These are phyloP conservation scores for Lentinula guzmanii DNA, from an alignment of 768 basidiomycete genomes.

Conservation along the genomic window DNA sequence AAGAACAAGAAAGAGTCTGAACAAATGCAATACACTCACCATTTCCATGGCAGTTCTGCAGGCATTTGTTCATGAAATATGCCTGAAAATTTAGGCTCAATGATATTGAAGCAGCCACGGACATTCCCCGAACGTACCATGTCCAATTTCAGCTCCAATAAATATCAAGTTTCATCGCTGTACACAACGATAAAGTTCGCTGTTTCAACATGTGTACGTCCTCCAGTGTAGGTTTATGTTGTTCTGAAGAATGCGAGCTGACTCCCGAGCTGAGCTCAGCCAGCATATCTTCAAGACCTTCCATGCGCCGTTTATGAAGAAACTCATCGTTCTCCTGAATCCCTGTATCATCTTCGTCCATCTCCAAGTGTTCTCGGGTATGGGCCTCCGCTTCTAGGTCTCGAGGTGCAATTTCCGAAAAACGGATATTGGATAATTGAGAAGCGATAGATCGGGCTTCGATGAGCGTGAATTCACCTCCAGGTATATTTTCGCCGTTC, in stretches of 20 bases:
- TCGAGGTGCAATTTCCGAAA: constrained; percentile 66
- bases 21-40: too few relatives aligned
- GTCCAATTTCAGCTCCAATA: constrained; percentile 15
- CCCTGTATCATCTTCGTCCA: constrained; percentile 19
- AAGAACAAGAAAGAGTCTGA: too few relatives aligned
- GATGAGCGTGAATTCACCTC: constrained; percentile 19
- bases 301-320: constrained; percentile 42
- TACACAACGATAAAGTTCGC: constrained; percentile 25
- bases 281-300: constrained; percentile 53
- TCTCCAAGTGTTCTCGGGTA: constrained; percentile 56
- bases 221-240: constrained; percentile 27
- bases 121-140: not conserved
- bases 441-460: constrained; percentile 51
- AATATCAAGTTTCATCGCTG: constrained; percentile 24
- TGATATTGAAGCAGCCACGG: too few relatives aligned
- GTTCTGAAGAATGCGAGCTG: constrained; percentile 7
- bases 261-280: constrained; percentile 30
- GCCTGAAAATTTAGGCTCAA: too few relatives aligned
- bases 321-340: constrained; percentile 34
- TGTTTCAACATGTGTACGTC: constrained; percentile 34
- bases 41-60: too few relatives aligned
- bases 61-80: too few relatives aligned
- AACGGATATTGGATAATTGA: constrained; percentile 52
- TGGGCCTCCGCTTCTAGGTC: constrained; percentile 80
- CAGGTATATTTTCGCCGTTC: constrained; percentile 8